phyloP scores from a whole-genome alignment of 139 green algal species.

The Chlamydomonas incerta region DNA sequence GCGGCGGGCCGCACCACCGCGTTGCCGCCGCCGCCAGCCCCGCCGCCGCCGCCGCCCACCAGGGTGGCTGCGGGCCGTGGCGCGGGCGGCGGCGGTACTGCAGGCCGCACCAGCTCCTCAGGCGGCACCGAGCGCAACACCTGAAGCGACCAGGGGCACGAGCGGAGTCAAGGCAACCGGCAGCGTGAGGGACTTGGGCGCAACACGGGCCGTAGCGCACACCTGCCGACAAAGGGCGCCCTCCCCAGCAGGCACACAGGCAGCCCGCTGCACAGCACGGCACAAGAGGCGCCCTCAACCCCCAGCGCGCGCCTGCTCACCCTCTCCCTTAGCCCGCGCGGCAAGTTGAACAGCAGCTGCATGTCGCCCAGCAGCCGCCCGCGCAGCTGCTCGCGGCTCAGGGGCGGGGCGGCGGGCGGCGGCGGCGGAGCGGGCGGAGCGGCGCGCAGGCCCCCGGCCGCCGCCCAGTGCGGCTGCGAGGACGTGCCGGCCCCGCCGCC shows the following conservation, averaged over 20 bases:
- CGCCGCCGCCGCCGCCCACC: not conserved
- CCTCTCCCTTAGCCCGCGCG: not conserved
- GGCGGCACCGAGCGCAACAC: not conserved
- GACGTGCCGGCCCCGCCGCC: too few relatives aligned
- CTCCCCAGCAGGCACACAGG: too few relatives aligned
- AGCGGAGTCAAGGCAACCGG: too few relatives aligned
- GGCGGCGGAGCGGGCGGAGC: not conserved
- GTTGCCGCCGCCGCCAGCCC: too few relatives aligned
- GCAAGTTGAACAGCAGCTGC: constrained; percentile 4
- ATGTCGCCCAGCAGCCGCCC: constrained; percentile 1
- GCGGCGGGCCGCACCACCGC: constrained; percentile 4
- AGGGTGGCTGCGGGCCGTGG: not conserved
- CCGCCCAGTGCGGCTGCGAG: too few relatives aligned
- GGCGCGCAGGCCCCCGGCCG: too few relatives aligned
- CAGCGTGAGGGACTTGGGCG: too few relatives aligned
- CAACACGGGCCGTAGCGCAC: too few relatives aligned
- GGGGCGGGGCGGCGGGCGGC: not conserved
- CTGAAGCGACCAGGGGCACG: not conserved
- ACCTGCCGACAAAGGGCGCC: too few relatives aligned
- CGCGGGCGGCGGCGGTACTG: not conserved
- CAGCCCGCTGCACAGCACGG: too few relatives aligned
- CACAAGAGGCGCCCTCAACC: too few relatives aligned
- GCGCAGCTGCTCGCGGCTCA: not conserved
- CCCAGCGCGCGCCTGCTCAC: too few relatives aligned
- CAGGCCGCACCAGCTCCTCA: not conserved